Percentiles rank a stretch among this genome's conserved stretches.
phyloP scores from a whole-genome alignment of 495 filamentous ascomycete species.

The Terfezia claveryi region DNA sequence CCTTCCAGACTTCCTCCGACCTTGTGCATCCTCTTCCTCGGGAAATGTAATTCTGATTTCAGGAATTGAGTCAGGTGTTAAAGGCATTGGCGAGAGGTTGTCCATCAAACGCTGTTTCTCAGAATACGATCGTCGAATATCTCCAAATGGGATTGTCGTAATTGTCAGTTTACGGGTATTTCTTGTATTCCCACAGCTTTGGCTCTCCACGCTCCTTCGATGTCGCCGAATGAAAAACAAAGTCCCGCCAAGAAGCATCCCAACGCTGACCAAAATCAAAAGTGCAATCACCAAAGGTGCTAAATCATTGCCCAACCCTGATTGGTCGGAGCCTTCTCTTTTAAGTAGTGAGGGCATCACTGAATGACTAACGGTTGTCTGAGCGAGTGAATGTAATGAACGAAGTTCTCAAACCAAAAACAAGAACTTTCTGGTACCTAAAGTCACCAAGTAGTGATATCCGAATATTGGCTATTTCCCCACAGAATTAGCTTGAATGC shows the following conservation, averaged over 20 bases:
- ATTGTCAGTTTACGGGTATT: slow-evolving; percentile 49
- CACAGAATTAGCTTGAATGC: too few species aligned
- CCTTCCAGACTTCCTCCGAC: slow-evolving; percentile 60
- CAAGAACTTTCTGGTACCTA: too few species aligned
- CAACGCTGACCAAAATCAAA: slow-evolving; percentile 49
- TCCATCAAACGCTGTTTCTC: slow-evolving; percentile 48
- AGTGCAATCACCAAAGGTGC: slow-evolving; percentile 34
- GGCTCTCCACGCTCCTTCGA: slow-evolving; percentile 28
- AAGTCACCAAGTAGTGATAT: too few species aligned
- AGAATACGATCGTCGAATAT: slow-evolving; percentile 47
- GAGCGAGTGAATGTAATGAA: not conserved
- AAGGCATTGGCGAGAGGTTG: slow-evolving; percentile 49
- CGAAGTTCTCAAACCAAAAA: too few species aligned
- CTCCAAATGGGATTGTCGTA: slow-evolving; percentile 31
- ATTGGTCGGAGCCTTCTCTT: not conserved
- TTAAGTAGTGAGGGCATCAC: not conserved
- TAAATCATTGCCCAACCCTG: not conserved
- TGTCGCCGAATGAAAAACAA: slow-evolving; percentile 52
- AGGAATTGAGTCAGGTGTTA: slow-evolving; percentile 58
- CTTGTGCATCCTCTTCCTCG: slow-evolving; percentile 76
- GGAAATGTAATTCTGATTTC: slow-evolving; percentile 98
- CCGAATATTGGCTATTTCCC: too few species aligned
- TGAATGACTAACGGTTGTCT: not conserved
- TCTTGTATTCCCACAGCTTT: slow-evolving; percentile 24
- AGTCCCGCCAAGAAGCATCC: slow-evolving; percentile 37